Base-by-base conservation (phyloP, 2,329 filamentous ascomycete species). In the Talaromyces sp. region DNA sequence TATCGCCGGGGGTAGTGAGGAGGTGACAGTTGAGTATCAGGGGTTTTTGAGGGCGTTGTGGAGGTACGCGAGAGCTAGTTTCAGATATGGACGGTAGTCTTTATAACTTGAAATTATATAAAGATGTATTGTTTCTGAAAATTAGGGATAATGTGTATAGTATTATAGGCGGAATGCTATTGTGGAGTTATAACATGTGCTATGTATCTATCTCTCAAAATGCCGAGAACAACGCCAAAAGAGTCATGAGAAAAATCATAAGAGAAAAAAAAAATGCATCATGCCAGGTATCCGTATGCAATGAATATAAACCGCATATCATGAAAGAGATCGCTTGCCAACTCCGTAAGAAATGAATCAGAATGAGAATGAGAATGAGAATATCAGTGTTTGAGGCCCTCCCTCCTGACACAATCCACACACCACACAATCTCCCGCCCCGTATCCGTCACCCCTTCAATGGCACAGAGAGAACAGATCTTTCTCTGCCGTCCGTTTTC, bases 11-110 rank as follows among this genome's bases (percentile, higher is more conserved):
- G 71, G 69, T 56, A 70, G 69, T 5, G 75, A 77, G 56, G 70
- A 70, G 5, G 75, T 76, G 55, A 67, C 71, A 1, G 92, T 99
- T 17, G 91, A 91, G 45, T 99, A 99, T 73, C 92, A 97, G 70
- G 88, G 96, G 31, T 99, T 97, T 73, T 79, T 97, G 63, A 83
- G 87, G 62, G 93, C 88, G 1, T 76, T 99, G 65, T 88, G 89
- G 72, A 90, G 88, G 67, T 99, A 85, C 75, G 88, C 91, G 9
- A 87, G 86, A 64, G 93, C 92, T 3, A 89, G 96, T 73, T 95
- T 97, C 83, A 84, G 92, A 59, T 85, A 92, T 66, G 92, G 92
- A 28, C 75, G 81, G 66, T 86, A 75, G 62, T 37, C 15, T 19
- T 31, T n/a, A n/a, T 46, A 13, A 37, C 43, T 7, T 4, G 28